A percentile compares a stretch with the other conserved stretches of the same genome.
phyloP scores from a whole-genome alignment of 495 filamentous ascomycete species.

The Xylaria scruposa region DNA sequence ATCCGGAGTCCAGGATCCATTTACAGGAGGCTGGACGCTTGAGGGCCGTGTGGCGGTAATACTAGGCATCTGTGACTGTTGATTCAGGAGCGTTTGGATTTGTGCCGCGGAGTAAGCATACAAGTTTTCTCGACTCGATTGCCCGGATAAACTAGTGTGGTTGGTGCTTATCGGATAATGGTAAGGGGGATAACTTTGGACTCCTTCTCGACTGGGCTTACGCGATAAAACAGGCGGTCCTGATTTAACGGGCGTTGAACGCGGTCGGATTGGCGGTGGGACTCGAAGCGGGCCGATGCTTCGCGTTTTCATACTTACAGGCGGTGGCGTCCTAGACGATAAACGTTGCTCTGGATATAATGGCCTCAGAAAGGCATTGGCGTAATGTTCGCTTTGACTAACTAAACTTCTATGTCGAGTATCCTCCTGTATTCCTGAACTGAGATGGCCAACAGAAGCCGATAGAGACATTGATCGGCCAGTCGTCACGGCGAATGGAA shows the following conservation, averaged over 20 bases:
- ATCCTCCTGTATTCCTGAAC: neutral
- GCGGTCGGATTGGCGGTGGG: slow-evolving; percentile 47
- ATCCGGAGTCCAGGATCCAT: slow-evolving; percentile 31
- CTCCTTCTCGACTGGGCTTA: slow-evolving; percentile 44
- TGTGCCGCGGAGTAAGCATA: slow-evolving; percentile 35
- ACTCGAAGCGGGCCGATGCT: slow-evolving; percentile 46
- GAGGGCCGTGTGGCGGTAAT: slow-evolving; percentile 38
- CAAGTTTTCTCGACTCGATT: slow-evolving; percentile 45
- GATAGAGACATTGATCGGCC: slow-evolving; percentile 22
- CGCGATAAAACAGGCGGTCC: slow-evolving; percentile 31
- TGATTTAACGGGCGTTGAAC: slow-evolving; percentile 41
- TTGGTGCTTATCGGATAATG: slow-evolving; percentile 11
- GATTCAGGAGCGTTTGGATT: slow-evolving; percentile 26
- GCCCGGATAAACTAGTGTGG: slow-evolving; percentile 33
- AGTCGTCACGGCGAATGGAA: neutral
- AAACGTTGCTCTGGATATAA: slow-evolving; percentile 30
- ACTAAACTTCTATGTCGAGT: slow-evolving; percentile 4
- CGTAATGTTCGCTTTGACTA: slow-evolving; percentile 15
- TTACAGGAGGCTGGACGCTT: slow-evolving; percentile 31
- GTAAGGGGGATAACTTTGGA: slow-evolving; percentile 36
- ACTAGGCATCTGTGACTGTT: slow-evolving; percentile 28
- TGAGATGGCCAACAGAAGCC: slow-evolving; percentile 21
- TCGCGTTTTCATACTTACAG: slow-evolving; percentile 44
- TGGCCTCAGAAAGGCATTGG: slow-evolving; percentile 25
- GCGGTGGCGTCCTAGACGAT: slow-evolving; percentile 40